Evolutionary conservation across 768 basidiomycete species (phyloP).

Genomic region (Thelephora ganbajun): DNA sequence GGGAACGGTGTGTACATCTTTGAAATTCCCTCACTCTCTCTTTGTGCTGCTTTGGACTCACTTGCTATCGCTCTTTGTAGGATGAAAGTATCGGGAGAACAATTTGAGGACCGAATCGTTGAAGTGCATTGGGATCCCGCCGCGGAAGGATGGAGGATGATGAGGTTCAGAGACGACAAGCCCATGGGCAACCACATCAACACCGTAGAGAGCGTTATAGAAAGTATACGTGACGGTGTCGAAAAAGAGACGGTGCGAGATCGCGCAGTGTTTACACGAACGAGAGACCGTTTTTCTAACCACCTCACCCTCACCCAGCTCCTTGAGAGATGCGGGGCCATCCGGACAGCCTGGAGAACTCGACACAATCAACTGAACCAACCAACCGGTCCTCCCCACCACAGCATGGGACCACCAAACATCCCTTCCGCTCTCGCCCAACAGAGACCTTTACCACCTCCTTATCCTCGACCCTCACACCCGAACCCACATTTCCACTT

Average conservation of each 20-base stretch:
- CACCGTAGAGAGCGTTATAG: slow-evolving; percentile 79
- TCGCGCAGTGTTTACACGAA: too few relatives aligned
- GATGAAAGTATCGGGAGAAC: slow-evolving; percentile 72
- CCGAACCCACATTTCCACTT: slow-evolving; percentile 11
- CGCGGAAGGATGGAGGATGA: slow-evolving; percentile 67
- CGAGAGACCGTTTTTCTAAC: too few relatives aligned
- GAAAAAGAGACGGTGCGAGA: slow-evolving; percentile 82
- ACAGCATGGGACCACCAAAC: background rate
- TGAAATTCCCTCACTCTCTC: background rate
- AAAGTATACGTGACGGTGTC: slow-evolving; percentile 88
- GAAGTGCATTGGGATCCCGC: slow-evolving; percentile 83
- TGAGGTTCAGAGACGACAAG: slow-evolving; percentile 93
- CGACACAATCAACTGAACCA: slow-evolving; percentile 29
- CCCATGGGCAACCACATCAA: slow-evolving; percentile 77
- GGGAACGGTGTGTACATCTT: slow-evolving; percentile 64
- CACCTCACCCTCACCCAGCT: slow-evolving; percentile 41
- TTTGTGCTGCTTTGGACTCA: slow-evolving; percentile 1
- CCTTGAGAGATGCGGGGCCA: slow-evolving; percentile 43
- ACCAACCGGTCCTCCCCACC: background rate
- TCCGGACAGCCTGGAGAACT: slow-evolving; percentile 66
- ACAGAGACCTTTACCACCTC: slow-evolving; percentile 3
- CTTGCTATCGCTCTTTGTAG: slow-evolving; percentile 39
- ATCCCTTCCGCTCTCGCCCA: slow-evolving; percentile 12
- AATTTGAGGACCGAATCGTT: slow-evolving; percentile 86
- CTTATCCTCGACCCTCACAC: slow-evolving; percentile 15